phyloP scores from a whole-genome alignment of 192 early-diverging fungal species.

The Rhizoclosmatium sp. region DNA sequence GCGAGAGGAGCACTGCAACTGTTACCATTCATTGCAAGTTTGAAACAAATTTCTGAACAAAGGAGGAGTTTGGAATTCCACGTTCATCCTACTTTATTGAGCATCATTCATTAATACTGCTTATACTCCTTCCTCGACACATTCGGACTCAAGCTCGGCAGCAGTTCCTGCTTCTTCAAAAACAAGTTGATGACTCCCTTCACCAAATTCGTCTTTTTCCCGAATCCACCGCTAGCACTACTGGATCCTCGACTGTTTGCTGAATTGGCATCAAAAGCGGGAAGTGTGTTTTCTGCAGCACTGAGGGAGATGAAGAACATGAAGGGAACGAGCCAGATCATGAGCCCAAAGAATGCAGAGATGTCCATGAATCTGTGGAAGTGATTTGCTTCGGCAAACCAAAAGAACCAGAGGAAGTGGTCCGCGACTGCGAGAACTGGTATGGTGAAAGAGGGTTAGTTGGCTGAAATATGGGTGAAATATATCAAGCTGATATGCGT shows the following conservation, averaged over 20 bases:
- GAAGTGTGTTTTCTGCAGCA: conserved; percentile 87
- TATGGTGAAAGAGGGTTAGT: not conserved
- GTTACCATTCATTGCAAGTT: too few species aligned
- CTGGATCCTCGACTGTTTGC: not conserved
- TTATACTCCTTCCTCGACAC: conserved; percentile 23
- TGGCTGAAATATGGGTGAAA: not conserved
- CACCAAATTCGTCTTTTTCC: conserved; percentile 35
- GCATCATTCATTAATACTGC: not conserved
- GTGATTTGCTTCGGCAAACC: conserved; percentile 73
- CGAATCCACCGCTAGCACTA: not conserved
- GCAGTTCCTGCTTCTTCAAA: conserved; percentile 27
- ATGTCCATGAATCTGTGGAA: conserved; percentile 79
- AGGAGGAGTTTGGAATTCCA: too few species aligned
- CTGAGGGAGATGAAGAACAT: conserved; percentile 91
- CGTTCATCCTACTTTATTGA: too few species aligned
- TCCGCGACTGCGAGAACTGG: conserved; percentile 77
- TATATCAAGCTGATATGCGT: not conserved
- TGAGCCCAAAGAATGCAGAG: conserved; percentile 91
- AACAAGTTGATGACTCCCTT: conserved; percentile 35
- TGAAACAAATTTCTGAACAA: too few species aligned
- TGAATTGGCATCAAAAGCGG: conserved; percentile 59
- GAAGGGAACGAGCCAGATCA: conserved; percentile 95
- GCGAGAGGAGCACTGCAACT: too few species aligned
- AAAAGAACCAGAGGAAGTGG: conserved; percentile 96
- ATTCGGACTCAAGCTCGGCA: conserved; percentile 10